Evolutionary conservation across 1,284 basidiomycete species (phyloP).

Genomic region (Boletus holoroseus): DNA sequence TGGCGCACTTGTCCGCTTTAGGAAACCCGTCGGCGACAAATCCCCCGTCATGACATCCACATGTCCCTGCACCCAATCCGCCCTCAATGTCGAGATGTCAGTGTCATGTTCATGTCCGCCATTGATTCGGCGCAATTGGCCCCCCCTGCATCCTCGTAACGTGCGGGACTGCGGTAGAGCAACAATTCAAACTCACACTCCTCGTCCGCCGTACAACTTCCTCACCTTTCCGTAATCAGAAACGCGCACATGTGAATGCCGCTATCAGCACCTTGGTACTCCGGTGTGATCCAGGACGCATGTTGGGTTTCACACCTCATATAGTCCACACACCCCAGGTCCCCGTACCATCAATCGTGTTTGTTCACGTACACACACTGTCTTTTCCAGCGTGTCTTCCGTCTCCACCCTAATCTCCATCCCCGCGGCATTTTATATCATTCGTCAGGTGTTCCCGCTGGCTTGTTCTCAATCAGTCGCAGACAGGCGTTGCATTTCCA

Average conservation of each 20-base stretch:
- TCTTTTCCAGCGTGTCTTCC: constrained; percentile 30
- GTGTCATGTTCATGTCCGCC: constrained; percentile 29
- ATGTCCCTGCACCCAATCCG: constrained; percentile 18
- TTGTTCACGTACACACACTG: constrained; percentile 34
- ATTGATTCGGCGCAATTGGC: constrained; percentile 7
- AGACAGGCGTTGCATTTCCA: constrained; percentile 14
- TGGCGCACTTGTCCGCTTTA: constrained; percentile 25
- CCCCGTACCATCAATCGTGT: constrained; percentile 33
- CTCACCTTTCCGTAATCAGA: constrained; percentile 32
- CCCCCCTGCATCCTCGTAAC: constrained; percentile 14
- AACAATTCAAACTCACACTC: constrained; percentile 21
- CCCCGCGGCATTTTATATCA: constrained; percentile 30
- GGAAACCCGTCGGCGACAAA: constrained; percentile 31
- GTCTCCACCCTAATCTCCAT: constrained; percentile 33
- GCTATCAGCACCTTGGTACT: constrained; percentile 24
- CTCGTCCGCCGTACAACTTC: constrained; percentile 29
- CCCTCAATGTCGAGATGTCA: constrained; percentile 28
- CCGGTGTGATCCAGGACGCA: constrained; percentile 30
- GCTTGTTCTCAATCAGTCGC: constrained; percentile 16
- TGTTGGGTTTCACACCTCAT: constrained; percentile 36
- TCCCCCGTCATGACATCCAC: constrained; percentile 20
- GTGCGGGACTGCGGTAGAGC: constrained; percentile 22
- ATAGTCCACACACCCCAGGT: constrained; percentile 30
- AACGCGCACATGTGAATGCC: constrained; percentile 36
- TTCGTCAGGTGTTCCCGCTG: constrained; percentile 14